Evolutionary conservation across 805 yeast species (phyloP), one percentile per base, ranked within the genome.

Genomic region (Torulaspora quercuum): DNA sequence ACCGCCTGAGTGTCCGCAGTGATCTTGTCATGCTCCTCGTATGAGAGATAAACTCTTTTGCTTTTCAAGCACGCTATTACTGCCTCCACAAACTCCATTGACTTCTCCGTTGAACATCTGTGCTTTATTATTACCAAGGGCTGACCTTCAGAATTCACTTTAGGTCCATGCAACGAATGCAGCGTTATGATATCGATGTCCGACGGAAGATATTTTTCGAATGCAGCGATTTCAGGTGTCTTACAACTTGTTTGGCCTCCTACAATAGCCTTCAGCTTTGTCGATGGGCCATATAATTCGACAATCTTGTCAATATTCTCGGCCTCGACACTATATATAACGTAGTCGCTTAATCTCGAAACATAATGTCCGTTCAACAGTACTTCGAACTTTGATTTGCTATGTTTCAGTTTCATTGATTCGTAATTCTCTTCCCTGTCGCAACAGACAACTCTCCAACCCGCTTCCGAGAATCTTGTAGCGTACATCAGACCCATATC

Each of bases 211-310:
- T 73, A 64, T 29, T 68, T 66, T 50, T 88, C 96, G 57, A 92
- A 85, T 0, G 97, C 95, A 10, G 63, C 69, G 17, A 92, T 82
- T 56, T 92, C 98, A 0, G 95, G 94, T 16, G 76, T 80, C 55
- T 92, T 92, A 63, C 97, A 90, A 7, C 95, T 84, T 0, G 98
- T 89, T 62, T 92, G 98, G 6, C 98, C 98, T n/a, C 97, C 98
- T 4, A 92, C 95, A 26, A 89, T 76, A 3, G 95, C 82, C 2
- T 95, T 94, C 3, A 79, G 63, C 56, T 90, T 90, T 3, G 95
- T 79, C 0, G 90, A 82, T 0, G 95, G 90, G 0, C 95, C 97
- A 61, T 90, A 90, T 24, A 64, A 28, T 4, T 74, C 55, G 4
- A 88, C 95, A 24, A 92, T 85, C 39, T 71, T 70, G 30, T 69